Base-by-base conservation (phyloP, 108 stramenopile species). In the Fragilaria crotonensis region DNA sequence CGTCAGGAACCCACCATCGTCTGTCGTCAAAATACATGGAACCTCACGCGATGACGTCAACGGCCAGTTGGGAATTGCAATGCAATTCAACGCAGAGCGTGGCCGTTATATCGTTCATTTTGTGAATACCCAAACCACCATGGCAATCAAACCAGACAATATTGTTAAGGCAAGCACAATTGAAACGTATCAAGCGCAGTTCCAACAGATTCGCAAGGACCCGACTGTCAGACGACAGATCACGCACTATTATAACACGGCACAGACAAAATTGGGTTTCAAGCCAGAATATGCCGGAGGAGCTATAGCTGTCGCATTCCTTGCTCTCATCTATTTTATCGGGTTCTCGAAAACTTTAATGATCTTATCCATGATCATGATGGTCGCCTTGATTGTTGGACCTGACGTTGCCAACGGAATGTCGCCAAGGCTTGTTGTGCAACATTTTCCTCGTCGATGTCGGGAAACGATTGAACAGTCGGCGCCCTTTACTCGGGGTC, bases 121-220 rank as follows among this genome's bases (percentile, higher is more conserved):
- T 68, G 44, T 68, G 1, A 49, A 27, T 11, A 47, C 59, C 30
- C 77, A 78, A 46, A 52, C 67, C 21, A 66, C 70, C 29, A 67
- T 76, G 64, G 72, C 70, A 4, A 33, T 81, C 29, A 83, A 79
- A 62, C 59, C 68, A 20, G 72, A 70, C 21, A 76, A 83, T 45
- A 41, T 83, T 11, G 4, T 25, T 4, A 62, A 71, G 45, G 81
- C 75, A 9, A 64, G 22, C 18, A 57, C 26, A 28, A 49, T 79
- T 28, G 81, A 83, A 50, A 68, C 71, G 32, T 60, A 64, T 36
- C 49, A 33, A n/a, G 71, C 63, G 5, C 68, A 77, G 2, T 70
- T 31, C 20, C 57, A 73, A 49, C 63, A 66, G 29, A 23, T 79
- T 14, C 33, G 29, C 29, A 77, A 73, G 50, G 70, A 78, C 68